Conservation (phyloP, 495 filamentous ascomycete species). For the Aspergillus sclerotioniger region DNA sequence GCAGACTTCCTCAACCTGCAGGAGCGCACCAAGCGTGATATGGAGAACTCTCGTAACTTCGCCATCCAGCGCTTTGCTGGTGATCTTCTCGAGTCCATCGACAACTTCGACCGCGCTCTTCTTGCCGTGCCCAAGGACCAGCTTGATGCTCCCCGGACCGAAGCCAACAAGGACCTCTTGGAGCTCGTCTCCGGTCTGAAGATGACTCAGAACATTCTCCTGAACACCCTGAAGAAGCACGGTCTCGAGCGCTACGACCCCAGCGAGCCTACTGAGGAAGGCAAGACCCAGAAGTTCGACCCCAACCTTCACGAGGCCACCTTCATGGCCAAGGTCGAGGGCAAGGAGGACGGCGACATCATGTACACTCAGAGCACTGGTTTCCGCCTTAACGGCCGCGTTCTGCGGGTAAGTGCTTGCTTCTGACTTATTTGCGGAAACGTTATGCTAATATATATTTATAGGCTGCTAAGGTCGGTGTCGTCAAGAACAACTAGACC, state of each 20-base stretch:
- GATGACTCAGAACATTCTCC: constrained; percentile 89
- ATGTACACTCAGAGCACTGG: constrained; percentile 95
- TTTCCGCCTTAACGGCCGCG: constrained; percentile 83
- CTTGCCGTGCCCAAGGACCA: constrained; percentile 71
- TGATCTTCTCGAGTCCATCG: constrained; percentile 89
- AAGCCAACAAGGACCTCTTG: constrained; percentile 62
- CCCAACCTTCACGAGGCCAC: constrained; percentile 95
- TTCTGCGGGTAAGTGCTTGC: constrained; percentile 63
- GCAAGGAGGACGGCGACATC: constrained; percentile 84
- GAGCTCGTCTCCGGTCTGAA: constrained; percentile 84
- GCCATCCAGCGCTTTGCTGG: constrained; percentile 93
- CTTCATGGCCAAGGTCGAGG: constrained; percentile 81
- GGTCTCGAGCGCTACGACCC: constrained; percentile 89
- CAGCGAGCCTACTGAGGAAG: constrained; percentile 54
- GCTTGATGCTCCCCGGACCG: constrained; percentile 48
- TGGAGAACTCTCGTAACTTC: constrained; percentile 81
- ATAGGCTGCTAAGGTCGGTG: constrained; percentile 87
- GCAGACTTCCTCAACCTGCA: constrained; percentile 98
- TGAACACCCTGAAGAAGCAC: constrained; percentile 88
- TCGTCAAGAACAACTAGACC: constrained; percentile 69
- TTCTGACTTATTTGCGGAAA: background rate
- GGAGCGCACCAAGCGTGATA: constrained; percentile 88
- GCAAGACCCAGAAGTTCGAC: constrained; percentile 69
- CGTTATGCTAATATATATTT: constrained; percentile 18
- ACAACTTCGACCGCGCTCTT: constrained; percentile 95